These are phyloP conservation scores for Eutrema heterophyllum DNA, from an alignment of 345 rosid genomes.

Conservation along the genomic window DNA sequence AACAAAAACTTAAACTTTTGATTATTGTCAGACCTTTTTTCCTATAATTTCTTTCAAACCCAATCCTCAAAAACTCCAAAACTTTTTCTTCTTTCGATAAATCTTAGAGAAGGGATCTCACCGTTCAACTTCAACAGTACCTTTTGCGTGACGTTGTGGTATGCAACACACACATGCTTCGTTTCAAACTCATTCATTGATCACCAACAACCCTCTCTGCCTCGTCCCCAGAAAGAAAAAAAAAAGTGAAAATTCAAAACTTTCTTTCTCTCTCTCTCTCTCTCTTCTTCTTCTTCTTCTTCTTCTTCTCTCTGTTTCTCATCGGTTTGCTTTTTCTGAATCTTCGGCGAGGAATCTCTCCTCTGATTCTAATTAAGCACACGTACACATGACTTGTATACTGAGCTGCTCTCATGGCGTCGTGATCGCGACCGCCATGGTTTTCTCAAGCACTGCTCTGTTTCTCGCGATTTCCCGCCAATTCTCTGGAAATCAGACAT, in stretches of 20 bases:
- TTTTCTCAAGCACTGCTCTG: conserved; percentile 66
- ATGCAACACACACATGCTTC: conserved; percentile 23
- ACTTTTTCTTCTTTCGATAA: not conserved
- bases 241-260: not conserved
- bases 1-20: not conserved
- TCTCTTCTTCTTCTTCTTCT: not conserved
- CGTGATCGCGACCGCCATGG: conserved; percentile 79
- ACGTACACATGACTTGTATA: conserved; percentile 25
- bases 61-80: not conserved
- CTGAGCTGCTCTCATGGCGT: conserved; percentile 45
- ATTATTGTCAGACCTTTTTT: conserved; percentile 18
- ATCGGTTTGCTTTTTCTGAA: not conserved
- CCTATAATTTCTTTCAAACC: not conserved
- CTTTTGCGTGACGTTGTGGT: conserved; percentile 16
- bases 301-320: too few species aligned
- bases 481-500: conserved; percentile 22
- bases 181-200: conserved; percentile 13
- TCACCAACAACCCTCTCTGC: not conserved
- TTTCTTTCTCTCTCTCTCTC: not conserved
- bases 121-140: conserved; percentile 23
- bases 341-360: not conserved
- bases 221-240: not conserved
- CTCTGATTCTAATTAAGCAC: not conserved
- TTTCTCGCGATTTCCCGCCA: conserved; percentile 61
- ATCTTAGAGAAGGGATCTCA: not conserved